Conservation (phyloP, 495 filamentous ascomycete species). For the Podospora pseudopauciseta region DNA sequence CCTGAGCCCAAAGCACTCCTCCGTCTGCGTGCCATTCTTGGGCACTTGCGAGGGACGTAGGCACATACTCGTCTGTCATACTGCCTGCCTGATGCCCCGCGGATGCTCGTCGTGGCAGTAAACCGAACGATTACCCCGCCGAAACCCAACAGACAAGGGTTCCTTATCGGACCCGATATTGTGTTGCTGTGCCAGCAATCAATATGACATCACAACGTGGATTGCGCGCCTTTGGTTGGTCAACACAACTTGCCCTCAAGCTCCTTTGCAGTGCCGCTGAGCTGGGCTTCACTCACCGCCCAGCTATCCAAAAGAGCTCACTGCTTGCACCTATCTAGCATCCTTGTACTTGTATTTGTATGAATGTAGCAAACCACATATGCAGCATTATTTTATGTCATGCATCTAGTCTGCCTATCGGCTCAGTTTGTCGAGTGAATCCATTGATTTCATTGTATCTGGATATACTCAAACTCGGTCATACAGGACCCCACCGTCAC, state of each 20-base stretch:
- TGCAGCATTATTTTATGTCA: not conserved
- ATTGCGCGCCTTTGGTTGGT: conserved; percentile 21
- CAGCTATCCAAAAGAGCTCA: not conserved
- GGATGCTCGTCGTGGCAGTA: not conserved
- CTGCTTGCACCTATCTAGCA: not conserved
- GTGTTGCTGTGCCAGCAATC: conserved; percentile 28
- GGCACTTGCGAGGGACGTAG: conserved; percentile 27
- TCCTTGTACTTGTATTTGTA: not conserved
- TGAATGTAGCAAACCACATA: not conserved
- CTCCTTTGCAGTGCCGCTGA: not conserved
- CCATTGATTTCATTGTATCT: not conserved
- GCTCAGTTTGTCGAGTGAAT: not conserved
- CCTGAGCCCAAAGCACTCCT: conserved; percentile 29
- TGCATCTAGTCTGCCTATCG: not conserved
- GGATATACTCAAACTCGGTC: not conserved
- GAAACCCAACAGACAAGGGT: conserved; percentile 5
- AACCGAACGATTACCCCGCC: conserved; percentile 19
- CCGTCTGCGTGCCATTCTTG: conserved; percentile 33
- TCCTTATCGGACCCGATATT: not conserved
- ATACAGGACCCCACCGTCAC: not conserved
- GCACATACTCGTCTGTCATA: not conserved
- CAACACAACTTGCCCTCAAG: not conserved
- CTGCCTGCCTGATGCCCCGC: not conserved
- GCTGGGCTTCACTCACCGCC: not conserved
- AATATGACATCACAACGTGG: conserved; percentile 25